Conservation (phyloP, 2,329 filamentous ascomycete species). For the Colletotrichum sublineola region DNA sequence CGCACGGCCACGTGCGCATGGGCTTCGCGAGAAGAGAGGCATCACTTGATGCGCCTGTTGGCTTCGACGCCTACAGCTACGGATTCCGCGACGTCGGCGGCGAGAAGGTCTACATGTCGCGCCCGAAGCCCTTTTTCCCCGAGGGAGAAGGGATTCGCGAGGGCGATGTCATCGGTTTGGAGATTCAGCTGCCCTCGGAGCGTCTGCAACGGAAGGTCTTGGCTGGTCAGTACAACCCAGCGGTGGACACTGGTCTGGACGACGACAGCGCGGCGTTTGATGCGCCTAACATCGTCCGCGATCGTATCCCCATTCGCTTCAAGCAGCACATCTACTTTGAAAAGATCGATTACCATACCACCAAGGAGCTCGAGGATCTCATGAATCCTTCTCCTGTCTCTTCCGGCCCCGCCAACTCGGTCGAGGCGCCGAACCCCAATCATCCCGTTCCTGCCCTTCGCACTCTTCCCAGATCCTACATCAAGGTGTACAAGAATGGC, state of each 20-base stretch:
- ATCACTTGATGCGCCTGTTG: slow-evolving; percentile 84
- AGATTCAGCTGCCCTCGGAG: slow-evolving; percentile 91
- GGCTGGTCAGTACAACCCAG: slow-evolving; percentile 87
- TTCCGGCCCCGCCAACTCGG: slow-evolving; percentile 58
- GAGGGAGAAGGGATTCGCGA: slow-evolving; percentile 84
- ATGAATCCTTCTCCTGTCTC: slow-evolving; percentile 76
- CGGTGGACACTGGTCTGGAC: slow-evolving; percentile 77
- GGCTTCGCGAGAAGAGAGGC: slow-evolving; percentile 89
- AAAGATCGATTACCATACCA: slow-evolving; percentile 87
- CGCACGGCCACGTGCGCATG: slow-evolving; percentile 79
- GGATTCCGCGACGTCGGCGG: slow-evolving; percentile 90
- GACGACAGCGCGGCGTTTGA: slow-evolving; percentile 67
- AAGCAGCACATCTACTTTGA: slow-evolving; percentile 96
- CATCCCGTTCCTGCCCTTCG: slow-evolving; percentile 82
- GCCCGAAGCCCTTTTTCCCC: slow-evolving; percentile 90
- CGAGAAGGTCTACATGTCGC: slow-evolving; percentile 92
- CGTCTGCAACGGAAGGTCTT: slow-evolving; percentile 90
- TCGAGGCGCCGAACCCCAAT: slow-evolving; percentile 76
- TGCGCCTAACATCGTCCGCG: slow-evolving; percentile 87
- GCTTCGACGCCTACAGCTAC: slow-evolving; percentile 94
- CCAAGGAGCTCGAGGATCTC: slow-evolving; percentile 88
- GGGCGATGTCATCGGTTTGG: slow-evolving; percentile 93
- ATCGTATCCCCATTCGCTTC: slow-evolving; percentile 94
- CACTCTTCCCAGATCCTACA: slow-evolving; percentile 86
- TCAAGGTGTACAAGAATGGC: slow-evolving; percentile 95